Percentiles rank a stretch among this genome's conserved stretches.
Conservation (phyloP, 2,329 filamentous ascomycete species). For the Botryotinia convoluta region DNA sequence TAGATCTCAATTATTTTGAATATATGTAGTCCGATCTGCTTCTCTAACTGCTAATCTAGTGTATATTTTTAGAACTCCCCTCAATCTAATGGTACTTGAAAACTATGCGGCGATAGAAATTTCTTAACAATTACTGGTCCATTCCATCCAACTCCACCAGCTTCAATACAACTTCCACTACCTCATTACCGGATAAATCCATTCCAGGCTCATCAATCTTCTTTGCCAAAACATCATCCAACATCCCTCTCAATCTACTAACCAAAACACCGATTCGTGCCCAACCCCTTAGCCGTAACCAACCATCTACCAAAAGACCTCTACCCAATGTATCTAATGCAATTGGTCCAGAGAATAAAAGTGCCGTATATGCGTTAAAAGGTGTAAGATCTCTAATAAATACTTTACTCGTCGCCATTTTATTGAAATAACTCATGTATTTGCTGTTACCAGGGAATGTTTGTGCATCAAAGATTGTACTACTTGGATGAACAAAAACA, state of each 20-base stretch:
- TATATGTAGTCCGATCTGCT: background rate
- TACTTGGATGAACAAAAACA: slow-evolving; percentile 90
- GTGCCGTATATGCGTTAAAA: slow-evolving; percentile 83
- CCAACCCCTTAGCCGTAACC: slow-evolving; percentile 85
- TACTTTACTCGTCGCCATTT: slow-evolving; percentile 88
- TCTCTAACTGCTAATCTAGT: background rate
- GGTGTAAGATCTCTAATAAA: slow-evolving; percentile 91
- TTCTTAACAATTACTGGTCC: slow-evolving; percentile 47
- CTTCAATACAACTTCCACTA: slow-evolving; percentile 74
- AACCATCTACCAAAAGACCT: slow-evolving; percentile 87
- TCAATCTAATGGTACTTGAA: background rate
- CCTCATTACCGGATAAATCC: slow-evolving; percentile 57
- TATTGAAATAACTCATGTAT: slow-evolving; percentile 86
- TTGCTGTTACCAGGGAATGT: slow-evolving; percentile 70
- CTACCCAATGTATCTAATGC: slow-evolving; percentile 82
- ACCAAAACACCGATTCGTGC: slow-evolving; percentile 90
- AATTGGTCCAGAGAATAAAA: slow-evolving; percentile 85
- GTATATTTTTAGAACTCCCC: background rate
- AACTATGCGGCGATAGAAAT: background rate
- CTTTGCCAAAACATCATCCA: slow-evolving; percentile 78
- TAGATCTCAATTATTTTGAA: background rate
- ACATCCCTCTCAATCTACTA: slow-evolving; percentile 75
- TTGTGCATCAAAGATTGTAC: slow-evolving; percentile 80
- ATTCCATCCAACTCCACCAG: slow-evolving; percentile 88
- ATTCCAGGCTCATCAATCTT: slow-evolving; percentile 74